Base-by-base conservation (phyloP, 2,329 filamentous ascomycete genomes). In the Trichoderma asperellum region DNA sequence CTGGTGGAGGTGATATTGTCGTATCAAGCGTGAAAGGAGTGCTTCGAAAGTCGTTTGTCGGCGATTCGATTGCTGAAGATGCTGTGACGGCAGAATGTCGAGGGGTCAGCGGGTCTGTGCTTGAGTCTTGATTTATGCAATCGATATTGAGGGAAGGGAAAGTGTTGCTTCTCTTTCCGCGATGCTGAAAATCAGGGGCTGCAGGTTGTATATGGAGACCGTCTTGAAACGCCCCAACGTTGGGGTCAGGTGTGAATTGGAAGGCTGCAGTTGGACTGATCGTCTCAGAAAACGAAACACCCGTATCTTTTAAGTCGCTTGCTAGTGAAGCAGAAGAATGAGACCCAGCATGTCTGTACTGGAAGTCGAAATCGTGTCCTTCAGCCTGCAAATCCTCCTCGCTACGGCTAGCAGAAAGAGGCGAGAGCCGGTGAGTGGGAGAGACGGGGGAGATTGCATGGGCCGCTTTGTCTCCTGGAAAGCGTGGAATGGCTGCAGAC, bases 181-280 rank as follows among this genome's bases (percentile, higher is more conserved):
- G 92, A 68, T 93, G 87, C 74, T 91, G 90, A 73, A 90, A 89
- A 74, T 88, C 88, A 65, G 83, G 81, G 68, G 75, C 76, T 10
- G 70, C 27, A 69, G 74, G 37, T 77, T 81, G 5, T 76, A 70
- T 76, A 5, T 78, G 78, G 10, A 81, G 74, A 43, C 79, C 73
- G 61, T 75, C 76, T 35, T 79, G 78, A 52, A 94, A 96, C 1
- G 88, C 87, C 65, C 89, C 90, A 4, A 86, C 85, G 69, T 89
- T 89, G 14, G 89, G 86, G 72, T 96, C 91, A 0, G 93, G 91
- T 0, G 91, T 92, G 77, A 96, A 93, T 67, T 82, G 84, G 77
- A 95, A 92, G 0, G 92, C 89, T 90, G 0, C 91, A 0, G 89
- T 89, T 5, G 93, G 92, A 74, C 91, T 95, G 66, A 92, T 85